Evolutionary conservation across 257 asterid genomes (phyloP).

Genomic region (Primulina huaijiensis): DNA sequence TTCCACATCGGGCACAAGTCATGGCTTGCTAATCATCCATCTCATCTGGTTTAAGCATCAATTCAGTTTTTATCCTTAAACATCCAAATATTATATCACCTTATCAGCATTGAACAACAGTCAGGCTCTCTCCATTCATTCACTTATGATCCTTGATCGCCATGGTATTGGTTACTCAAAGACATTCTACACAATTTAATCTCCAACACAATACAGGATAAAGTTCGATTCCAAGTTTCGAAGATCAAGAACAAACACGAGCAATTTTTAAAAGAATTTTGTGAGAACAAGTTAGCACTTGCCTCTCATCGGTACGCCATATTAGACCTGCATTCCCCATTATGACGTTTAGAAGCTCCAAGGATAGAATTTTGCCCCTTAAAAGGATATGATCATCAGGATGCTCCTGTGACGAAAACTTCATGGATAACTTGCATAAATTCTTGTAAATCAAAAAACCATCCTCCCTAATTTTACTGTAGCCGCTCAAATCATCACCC

Average conservation of each 20-base stretch:
- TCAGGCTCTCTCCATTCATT: constrained; percentile 10
- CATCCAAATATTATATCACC: not conserved
- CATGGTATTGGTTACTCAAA: constrained; percentile 15
- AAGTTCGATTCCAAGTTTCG: not conserved
- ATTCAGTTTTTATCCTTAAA: not conserved
- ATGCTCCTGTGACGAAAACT: constrained; percentile 81
- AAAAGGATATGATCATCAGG: constrained; percentile 88
- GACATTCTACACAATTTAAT: constrained; percentile 1
- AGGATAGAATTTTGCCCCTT: constrained; percentile 85
- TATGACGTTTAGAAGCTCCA: constrained; percentile 93
- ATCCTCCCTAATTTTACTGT: constrained; percentile 85
- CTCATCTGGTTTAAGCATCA: not conserved
- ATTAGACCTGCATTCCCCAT: constrained; percentile 84
- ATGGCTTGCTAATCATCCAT: not conserved
- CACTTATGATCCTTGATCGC: not conserved
- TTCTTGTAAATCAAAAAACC: constrained; percentile 88
- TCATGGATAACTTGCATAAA: constrained; percentile 94
- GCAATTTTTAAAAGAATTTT: constrained; percentile 18
- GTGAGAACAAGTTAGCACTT: constrained; percentile 28
- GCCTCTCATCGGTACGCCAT: constrained; percentile 94
- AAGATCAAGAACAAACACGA: constrained; percentile 7
- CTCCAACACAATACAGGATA: constrained; percentile 5
- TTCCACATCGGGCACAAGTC: not conserved
- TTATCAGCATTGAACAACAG: not conserved
- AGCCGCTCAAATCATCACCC: constrained; percentile 44